A percentile compares a stretch with the other conserved stretches of the same genome.
Conservation (phyloP, 2,329 filamentous ascomycete species). For the Venturiaceae sp. region DNA sequence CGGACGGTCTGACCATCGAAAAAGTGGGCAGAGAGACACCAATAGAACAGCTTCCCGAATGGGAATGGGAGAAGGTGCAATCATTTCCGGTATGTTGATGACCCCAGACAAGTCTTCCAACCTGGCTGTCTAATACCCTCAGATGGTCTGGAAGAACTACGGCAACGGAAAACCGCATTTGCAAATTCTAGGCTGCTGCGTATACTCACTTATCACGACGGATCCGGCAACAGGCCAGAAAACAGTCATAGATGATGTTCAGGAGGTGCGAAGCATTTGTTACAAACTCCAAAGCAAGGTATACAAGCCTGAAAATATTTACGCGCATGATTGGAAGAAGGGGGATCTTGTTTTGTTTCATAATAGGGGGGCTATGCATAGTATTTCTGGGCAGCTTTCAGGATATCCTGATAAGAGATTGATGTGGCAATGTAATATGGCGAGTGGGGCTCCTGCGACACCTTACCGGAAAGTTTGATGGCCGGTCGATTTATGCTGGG, state of each 20-base stretch:
- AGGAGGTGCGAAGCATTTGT: slow-evolving; percentile 16
- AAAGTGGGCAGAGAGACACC: slow-evolving; percentile 12
- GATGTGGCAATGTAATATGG: slow-evolving; percentile 3
- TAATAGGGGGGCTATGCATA: slow-evolving; percentile 23
- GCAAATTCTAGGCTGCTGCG: slow-evolving; percentile 18
- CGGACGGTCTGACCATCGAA: slow-evolving; percentile 17
- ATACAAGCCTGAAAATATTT: slow-evolving; percentile 19
- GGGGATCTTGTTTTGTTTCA: slow-evolving; percentile 15
- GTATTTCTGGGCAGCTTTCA: slow-evolving; percentile 19
- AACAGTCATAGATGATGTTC: slow-evolving; percentile 13
- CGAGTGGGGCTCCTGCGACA: neutral
- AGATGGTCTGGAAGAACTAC: slow-evolving; percentile 15
- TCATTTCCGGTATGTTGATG: slow-evolving; percentile 13
- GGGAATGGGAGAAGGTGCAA: slow-evolving; percentile 15
- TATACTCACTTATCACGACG: slow-evolving; percentile 13
- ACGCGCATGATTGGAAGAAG: slow-evolving; percentile 21
- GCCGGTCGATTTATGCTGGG: too few species aligned
- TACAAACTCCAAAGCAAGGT: slow-evolving; percentile 17
- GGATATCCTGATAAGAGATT: neutral
- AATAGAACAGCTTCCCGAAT: slow-evolving; percentile 12
- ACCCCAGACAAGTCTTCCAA: neutral
- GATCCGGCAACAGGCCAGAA: slow-evolving; percentile 13
- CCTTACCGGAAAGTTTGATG: neutral
- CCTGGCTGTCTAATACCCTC: neutral
- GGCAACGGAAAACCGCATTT: slow-evolving; percentile 13